These are phyloP conservation scores for Aegilops sharonensis DNA, from an alignment of 176 grass and related monocot species.

Conservation along the genomic window DNA sequence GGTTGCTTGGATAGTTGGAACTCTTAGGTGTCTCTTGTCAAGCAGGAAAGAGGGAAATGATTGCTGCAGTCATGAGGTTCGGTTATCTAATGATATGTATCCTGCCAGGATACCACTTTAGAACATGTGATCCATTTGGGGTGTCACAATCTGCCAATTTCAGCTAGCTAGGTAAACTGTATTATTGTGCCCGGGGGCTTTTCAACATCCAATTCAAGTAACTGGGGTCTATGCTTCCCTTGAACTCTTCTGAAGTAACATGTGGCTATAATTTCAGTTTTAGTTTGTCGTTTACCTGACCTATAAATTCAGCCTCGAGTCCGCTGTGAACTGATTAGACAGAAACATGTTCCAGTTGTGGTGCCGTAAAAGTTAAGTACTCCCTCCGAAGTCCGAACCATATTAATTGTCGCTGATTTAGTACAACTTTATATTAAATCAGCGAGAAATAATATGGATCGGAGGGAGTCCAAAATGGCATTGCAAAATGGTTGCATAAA, in stretches of 20 bases:
- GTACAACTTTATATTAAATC: too few relatives aligned
- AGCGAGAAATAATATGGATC: too few relatives aligned
- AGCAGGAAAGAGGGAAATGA: slow-evolving; percentile 3
- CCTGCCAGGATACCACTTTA: neutral
- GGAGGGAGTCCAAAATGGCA: too few relatives aligned
- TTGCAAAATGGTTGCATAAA: neutral
- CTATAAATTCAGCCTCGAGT: neutral
- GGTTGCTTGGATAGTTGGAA: neutral
- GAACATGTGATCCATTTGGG: neutral
- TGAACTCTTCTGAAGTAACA: neutral
- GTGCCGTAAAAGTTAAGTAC: neutral
- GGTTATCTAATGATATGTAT: neutral
- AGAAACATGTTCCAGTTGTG: neutral
- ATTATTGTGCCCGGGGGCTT: slow-evolving; percentile 4
- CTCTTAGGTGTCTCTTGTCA: neutral
- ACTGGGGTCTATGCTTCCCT: neutral
- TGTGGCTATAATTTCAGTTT: neutral
- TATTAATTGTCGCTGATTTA: too few relatives aligned
- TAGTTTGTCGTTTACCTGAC: neutral
- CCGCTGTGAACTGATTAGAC: neutral
- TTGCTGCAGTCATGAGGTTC: neutral
- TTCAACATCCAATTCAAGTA: slow-evolving; percentile 12
- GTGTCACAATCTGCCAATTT: neutral
- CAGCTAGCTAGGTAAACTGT: slow-evolving; percentile 15
- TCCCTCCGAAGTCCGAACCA: too few relatives aligned